phyloP scores from a whole-genome alignment of 495 filamentous ascomycete genomes.

The Aspergillus affinis region DNA sequence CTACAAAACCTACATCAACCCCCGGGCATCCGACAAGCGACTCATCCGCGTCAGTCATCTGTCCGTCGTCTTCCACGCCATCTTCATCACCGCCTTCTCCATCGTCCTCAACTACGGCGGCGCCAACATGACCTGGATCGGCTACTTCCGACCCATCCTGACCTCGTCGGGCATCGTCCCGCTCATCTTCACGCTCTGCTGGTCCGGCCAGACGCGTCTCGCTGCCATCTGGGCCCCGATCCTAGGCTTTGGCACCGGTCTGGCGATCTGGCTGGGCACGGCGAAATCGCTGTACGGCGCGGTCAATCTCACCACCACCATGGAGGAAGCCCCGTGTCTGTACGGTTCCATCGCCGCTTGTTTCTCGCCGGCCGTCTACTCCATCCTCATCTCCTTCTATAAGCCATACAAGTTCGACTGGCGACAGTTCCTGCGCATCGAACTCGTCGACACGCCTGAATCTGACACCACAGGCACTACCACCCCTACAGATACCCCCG shows the following conservation, averaged over 20 bases:
- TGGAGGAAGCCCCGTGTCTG: constrained; percentile 29
- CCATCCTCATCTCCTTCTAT: constrained; percentile 43
- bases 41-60: constrained; percentile 39
- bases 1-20: constrained; percentile 58
- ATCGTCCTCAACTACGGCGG: constrained; percentile 41
- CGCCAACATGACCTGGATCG: constrained; percentile 44
- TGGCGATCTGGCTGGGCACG: constrained; percentile 37
- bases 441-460: constrained; percentile 20
- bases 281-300: constrained; percentile 34
- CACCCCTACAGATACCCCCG: neutral
- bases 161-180: constrained; percentile 41
- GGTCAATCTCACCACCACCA: constrained; percentile 34
- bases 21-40: constrained; percentile 32
- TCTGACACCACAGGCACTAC: constrained; percentile 17
- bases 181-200: constrained; percentile 35
- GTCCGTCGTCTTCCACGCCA: constrained; percentile 36
- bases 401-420: constrained; percentile 48
- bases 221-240: constrained; percentile 36
- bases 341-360: constrained; percentile 37
- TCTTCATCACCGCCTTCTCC: constrained; percentile 39
- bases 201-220: constrained; percentile 38
- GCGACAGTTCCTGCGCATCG: constrained; percentile 49
- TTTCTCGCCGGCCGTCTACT: constrained; percentile 39
- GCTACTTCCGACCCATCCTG: constrained; percentile 37
- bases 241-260: constrained; percentile 37